phyloP scores from a whole-genome alignment of 2,329 filamentous ascomycete genomes.

The Botrytis tulipae region DNA sequence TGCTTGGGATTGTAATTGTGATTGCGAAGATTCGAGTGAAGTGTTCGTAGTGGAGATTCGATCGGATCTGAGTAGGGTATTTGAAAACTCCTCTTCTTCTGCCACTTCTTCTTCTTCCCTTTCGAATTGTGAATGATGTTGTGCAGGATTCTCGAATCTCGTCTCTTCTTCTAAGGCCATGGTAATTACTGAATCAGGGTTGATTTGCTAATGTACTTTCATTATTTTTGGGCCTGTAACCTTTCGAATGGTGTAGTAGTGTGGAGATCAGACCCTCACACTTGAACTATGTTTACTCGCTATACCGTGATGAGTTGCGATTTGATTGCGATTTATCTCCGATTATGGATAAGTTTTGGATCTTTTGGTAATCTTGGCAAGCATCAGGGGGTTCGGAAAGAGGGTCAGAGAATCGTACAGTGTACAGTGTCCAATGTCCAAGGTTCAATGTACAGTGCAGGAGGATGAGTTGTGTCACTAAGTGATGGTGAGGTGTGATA shows the following conservation, averaged over 20 bases:
- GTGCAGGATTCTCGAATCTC: background rate
- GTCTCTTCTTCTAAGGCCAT: background rate
- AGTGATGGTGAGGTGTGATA: background rate
- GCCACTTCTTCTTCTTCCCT: background rate
- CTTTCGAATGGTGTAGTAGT: slow-evolving; percentile 4
- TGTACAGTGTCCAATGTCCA: background rate
- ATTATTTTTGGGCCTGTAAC: slow-evolving; percentile 9
- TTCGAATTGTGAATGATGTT: slow-evolving; percentile 14
- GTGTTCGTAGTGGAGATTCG: slow-evolving; percentile 4
- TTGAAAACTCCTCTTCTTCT: background rate
- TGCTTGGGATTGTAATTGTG: background rate
- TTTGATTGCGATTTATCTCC: background rate
- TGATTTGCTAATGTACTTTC: slow-evolving; percentile 7
- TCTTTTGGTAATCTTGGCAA: slow-evolving; percentile 1
- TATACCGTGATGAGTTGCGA: background rate
- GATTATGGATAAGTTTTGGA: background rate
- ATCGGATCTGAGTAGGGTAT: background rate
- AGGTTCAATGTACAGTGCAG: background rate
- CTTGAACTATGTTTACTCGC: background rate
- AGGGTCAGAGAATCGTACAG: background rate
- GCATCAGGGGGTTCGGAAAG: background rate
- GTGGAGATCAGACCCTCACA: slow-evolving; percentile 6
- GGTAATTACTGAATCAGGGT: slow-evolving; percentile 11
- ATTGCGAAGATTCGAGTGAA: background rate
- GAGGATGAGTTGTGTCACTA: background rate